phyloP scores from a whole-genome alignment of 1,139 yeast genomes.

The Arxiozyma slooffiae region DNA sequence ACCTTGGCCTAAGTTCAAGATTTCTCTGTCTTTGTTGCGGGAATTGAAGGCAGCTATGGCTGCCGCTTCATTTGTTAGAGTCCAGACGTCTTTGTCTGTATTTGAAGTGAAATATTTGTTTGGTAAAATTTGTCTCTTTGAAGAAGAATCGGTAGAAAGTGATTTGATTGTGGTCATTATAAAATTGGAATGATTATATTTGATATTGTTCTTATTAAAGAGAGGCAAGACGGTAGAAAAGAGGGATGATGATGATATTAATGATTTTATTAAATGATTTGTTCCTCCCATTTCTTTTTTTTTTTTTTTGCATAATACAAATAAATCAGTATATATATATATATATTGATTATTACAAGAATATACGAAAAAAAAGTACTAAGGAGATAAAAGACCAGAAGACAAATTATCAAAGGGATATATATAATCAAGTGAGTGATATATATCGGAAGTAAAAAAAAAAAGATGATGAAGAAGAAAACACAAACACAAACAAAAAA shows the following conservation, averaged over 20 bases:
- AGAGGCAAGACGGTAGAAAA: neutral
- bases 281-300: too few relatives aligned
- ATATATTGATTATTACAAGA: too few relatives aligned
- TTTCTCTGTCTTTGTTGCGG: constrained; percentile 52
- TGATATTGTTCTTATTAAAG: neutral
- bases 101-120: constrained; percentile 56
- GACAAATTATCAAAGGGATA: too few relatives aligned
- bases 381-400: too few relatives aligned
- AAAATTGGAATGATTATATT: neutral
- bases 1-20: constrained; percentile 90
- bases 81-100: constrained; percentile 75
- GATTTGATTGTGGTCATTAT: constrained; percentile 1
- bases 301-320: too few relatives aligned
- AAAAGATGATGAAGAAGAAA: too few relatives aligned
- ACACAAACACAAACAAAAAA: too few relatives aligned
- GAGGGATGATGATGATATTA: neutral
- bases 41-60: constrained; percentile 55
- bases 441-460: too few relatives aligned
- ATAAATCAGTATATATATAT: too few relatives aligned
- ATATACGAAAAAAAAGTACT: too few relatives aligned
- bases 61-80: constrained; percentile 88
- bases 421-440: too few relatives aligned
- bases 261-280: neutral
- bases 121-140: constrained; percentile 19
- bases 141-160: neutral